These are phyloP conservation scores for Triticum urartu DNA, from an alignment of 176 grass and related monocot species.

Conservation along the genomic window DNA sequence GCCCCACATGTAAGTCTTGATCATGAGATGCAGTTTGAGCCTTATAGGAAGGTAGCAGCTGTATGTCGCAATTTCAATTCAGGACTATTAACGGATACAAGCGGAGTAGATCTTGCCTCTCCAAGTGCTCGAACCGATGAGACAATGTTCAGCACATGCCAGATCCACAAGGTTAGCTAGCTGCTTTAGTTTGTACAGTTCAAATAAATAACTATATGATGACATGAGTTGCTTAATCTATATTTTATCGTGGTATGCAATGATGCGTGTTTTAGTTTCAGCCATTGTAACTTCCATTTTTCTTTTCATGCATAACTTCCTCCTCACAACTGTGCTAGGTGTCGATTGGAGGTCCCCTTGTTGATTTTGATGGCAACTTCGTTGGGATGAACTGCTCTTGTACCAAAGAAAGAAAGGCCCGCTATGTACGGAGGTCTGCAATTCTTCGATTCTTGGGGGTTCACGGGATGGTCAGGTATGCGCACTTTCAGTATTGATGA, in stretches of 20 bases:
- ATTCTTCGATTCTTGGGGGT: too few species aligned
- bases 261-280: neutral
- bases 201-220: neutral
- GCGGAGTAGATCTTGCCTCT: neutral
- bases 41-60: neutral
- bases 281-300: neutral
- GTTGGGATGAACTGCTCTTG: neutral
- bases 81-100: neutral
- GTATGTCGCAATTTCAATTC: neutral
- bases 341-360: neutral
- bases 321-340: neutral
- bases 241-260: neutral
- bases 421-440: neutral
- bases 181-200: neutral
- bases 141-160: neutral
- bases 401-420: neutral
- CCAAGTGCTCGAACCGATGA: neutral
- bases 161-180: neutral
- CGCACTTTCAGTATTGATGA: too few species aligned
- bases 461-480: too few species aligned
- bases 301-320: neutral
- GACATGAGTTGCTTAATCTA: neutral
- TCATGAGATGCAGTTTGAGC: neutral
- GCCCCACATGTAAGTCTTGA: neutral
- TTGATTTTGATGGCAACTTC: neutral